Base-by-base conservation (phyloP, 1,284 basidiomycete species). In the Cryptococcus hybrid region DNA sequence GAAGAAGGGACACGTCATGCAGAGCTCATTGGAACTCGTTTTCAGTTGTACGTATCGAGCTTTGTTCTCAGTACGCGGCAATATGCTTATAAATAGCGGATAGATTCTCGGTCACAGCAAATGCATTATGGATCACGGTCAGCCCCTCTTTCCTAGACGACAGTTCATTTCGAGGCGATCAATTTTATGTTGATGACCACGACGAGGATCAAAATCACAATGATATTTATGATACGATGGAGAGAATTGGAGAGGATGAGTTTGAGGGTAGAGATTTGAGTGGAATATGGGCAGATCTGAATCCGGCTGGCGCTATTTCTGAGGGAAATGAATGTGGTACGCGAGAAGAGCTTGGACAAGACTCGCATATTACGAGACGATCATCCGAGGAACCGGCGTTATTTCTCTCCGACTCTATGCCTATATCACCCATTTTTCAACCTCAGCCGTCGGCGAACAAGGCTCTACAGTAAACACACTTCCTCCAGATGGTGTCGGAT, bases 61-160 rank as follows among this genome's bases (percentile, higher is more conserved):
- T 30, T 24, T 15, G 36, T 1, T 11, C n/a, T 4, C 34, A 8
- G 12, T 30, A 8, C 34, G 11, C 6, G 5, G 39, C 43, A 7
- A 44, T 13, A 44, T 15, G n/a, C 39, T 24, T 42, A 43, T 40
- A 30, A 6, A 44, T 24, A 37, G 11, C 30, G 6, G 34, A n/a
- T 35, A 78, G 77, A 76, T 62, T 75, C 74, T 0, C 67, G 75
- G 30, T 76, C 75, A 7, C 77, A 78, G 59, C 71, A 76, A 47
- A 62, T 72, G n/a, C 67, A 69, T 49, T 74, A 71, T 55, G 71
- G 69, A 6, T 64, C 61, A 40, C 56, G 71, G 4, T 65, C 63
- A 3, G 74, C 72, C 3, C 77, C 5, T 76, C 75, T 0, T 78
- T 78, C 51, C 64, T 77, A 54, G 70, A 71, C 52, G 52, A 47